phyloP scores from a whole-genome alignment of 495 filamentous ascomycete species.

The Tuber aestivum region DNA sequence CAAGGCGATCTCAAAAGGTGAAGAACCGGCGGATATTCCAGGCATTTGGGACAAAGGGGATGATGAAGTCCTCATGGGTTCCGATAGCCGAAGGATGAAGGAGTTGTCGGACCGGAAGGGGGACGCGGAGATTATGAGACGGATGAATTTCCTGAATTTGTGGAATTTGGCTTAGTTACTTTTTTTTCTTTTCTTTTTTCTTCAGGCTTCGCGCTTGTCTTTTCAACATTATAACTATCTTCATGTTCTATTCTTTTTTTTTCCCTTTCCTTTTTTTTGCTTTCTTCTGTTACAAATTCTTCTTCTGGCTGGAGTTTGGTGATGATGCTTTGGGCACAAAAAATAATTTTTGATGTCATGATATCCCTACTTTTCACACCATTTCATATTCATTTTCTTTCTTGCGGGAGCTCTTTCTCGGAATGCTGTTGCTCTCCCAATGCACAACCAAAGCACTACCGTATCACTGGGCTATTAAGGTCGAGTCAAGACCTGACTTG shows the following conservation, averaged over 20 bases:
- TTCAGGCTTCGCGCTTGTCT: neutral
- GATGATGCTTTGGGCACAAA: neutral
- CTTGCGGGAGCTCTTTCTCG: neutral
- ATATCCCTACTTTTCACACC: neutral
- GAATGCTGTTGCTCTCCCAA: neutral
- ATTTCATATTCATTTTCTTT: neutral
- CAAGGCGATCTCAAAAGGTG: conserved; percentile 5
- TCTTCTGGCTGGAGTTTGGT: neutral
- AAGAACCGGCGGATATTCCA: conserved; percentile 25
- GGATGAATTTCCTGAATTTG: conserved; percentile 34
- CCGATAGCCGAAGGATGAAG: conserved; percentile 24
- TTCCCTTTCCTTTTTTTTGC: neutral
- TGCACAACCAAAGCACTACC: neutral
- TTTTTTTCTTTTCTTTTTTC: neutral
- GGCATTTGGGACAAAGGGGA: conserved; percentile 36
- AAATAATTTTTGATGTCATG: neutral
- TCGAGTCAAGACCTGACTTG: neutral
- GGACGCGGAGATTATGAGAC: conserved; percentile 16
- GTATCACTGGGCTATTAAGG: neutral
- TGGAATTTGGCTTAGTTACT: conserved; percentile 33
- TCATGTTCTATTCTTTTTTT: neutral
- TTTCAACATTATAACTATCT: neutral
- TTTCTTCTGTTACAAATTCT: neutral
- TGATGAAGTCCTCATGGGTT: conserved; percentile 29
- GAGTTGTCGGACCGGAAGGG: conserved; percentile 27